phyloP scores from a whole-genome alignment of 495 filamentous ascomycete species.

The Hamigera avellanea region DNA sequence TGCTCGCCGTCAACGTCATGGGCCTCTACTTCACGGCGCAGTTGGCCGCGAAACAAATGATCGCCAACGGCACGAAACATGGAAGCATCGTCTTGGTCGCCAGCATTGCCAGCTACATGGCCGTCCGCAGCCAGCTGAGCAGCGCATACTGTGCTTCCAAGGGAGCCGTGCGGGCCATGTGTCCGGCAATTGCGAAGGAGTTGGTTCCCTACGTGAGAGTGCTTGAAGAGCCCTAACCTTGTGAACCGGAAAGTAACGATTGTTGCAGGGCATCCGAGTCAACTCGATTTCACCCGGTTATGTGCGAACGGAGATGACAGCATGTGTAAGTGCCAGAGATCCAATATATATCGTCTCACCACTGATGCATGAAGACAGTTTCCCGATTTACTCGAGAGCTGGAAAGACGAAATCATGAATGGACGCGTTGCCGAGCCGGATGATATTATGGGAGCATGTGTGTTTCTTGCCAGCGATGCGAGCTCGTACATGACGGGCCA shows the following conservation, averaged over 20 bases:
- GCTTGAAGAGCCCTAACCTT: too few relatives aligned
- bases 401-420: constrained; percentile 65
- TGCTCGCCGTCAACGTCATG: constrained; percentile 25
- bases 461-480: constrained; percentile 72
- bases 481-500: constrained; percentile 71
- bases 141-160: constrained; percentile 65
- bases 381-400: constrained; percentile 58
- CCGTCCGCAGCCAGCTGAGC: constrained; percentile 60
- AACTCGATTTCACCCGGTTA: constrained; percentile 37
- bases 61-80: constrained; percentile 30
- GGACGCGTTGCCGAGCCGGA: constrained; percentile 61
- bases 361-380: constrained; percentile 62
- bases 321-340: constrained; percentile 43
- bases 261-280: constrained; percentile 24
- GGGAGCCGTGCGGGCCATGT: constrained; percentile 50
- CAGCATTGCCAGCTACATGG: constrained; percentile 36
- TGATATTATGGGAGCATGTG: constrained; percentile 70
- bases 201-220: too few relatives aligned
- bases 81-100: constrained; percentile 37
- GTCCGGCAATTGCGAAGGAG: constrained; percentile 59
- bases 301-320: constrained; percentile 33
- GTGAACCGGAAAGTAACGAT: too few relatives aligned
- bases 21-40: constrained; percentile 33
- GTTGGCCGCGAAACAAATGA: constrained; percentile 35
- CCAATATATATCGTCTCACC: constrained; percentile 65